Percentiles rank a stretch among this genome's conserved stretches.
phyloP scores from a whole-genome alignment of 768 basidiomycete genomes.

The Auricularia heimuer region DNA sequence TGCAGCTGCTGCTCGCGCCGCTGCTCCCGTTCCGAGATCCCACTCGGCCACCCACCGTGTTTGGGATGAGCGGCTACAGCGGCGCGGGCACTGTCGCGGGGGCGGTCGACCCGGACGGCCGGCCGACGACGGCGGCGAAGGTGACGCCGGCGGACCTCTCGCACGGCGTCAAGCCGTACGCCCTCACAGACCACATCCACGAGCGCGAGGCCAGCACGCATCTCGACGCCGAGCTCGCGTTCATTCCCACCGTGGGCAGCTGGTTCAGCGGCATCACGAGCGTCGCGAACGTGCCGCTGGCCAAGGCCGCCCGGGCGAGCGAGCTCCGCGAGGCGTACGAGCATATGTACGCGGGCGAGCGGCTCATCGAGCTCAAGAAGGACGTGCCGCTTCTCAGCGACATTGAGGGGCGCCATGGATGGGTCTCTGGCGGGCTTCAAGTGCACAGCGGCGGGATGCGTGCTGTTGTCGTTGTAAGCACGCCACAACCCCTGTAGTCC shows the following conservation, averaged over 20 bases:
- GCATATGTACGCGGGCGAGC: constrained; percentile 66
- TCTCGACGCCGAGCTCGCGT: constrained; percentile 58
- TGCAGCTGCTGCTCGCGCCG: constrained; percentile 87
- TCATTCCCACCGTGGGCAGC: constrained; percentile 77
- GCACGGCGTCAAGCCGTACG: constrained; percentile 73
- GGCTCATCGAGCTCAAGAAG: constrained; percentile 49
- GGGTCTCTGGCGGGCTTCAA: constrained; percentile 88
- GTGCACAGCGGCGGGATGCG: constrained; percentile 81
- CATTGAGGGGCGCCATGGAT: constrained; percentile 76
- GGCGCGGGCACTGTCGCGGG: constrained; percentile 85
- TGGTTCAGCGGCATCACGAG: constrained; percentile 98
- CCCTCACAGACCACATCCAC: constrained; percentile 96
- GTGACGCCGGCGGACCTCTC: constrained; percentile 64
- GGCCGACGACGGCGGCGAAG: constrained; percentile 71
- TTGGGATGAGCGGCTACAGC: constrained; percentile 89
- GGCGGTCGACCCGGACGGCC: constrained; percentile 51
- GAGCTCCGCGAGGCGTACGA: constrained; percentile 69
- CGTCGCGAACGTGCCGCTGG: constrained; percentile 74
- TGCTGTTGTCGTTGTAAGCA: constrained; percentile 84
- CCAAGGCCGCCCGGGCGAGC: constrained; percentile 50
- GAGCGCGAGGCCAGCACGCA: constrained; percentile 90
- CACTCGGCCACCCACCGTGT: constrained; percentile 58
- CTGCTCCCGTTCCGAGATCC: constrained; percentile 62
- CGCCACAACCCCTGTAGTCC: not conserved
- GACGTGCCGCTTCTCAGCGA: constrained; percentile 67